Evolutionary conservation across 345 rosid genomes (phyloP).

Genomic region (Zanthoxylum bungeanum): DNA sequence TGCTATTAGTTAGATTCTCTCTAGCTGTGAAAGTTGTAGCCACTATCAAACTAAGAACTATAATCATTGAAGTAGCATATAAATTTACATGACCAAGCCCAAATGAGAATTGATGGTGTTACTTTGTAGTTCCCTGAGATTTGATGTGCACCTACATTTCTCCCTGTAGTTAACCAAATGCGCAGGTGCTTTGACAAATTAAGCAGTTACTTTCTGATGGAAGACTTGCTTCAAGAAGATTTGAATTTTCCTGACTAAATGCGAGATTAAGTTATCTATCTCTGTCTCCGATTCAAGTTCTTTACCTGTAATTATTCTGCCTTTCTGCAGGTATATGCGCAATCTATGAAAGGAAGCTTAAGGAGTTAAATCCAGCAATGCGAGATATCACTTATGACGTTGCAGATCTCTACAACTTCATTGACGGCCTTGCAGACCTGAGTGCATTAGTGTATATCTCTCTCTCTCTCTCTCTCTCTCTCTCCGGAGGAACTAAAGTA

Average conservation of each 20-base stretch:
- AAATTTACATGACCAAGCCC: not conserved
- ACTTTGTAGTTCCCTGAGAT: not conserved
- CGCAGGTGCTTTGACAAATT: not conserved
- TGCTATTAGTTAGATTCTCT: too few species aligned
- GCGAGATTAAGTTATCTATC: not conserved
- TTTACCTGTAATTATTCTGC: not conserved
- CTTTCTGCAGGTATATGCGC: conserved; percentile 63
- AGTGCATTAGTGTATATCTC: conserved; percentile 80
- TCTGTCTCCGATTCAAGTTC: not conserved
- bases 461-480: conserved; percentile 20
- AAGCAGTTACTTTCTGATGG: not conserved
- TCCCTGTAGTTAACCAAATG: not conserved
- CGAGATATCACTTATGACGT: conserved; percentile 74
- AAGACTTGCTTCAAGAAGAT: not conserved
- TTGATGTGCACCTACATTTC: not conserved
- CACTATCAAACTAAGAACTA: not conserved
- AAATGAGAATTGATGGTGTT: not conserved
- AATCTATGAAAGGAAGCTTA: conserved; percentile 76
- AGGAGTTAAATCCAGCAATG: conserved; percentile 75
- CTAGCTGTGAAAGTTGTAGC: not conserved
- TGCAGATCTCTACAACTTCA: conserved; percentile 75
- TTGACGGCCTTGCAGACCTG: conserved; percentile 88
- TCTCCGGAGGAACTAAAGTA: not conserved
- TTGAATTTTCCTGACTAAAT: not conserved
- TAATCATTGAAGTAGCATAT: not conserved